Evolutionary conservation across 1,284 basidiomycete genomes (phyloP).

Genomic region (Leccinum insigne): DNA sequence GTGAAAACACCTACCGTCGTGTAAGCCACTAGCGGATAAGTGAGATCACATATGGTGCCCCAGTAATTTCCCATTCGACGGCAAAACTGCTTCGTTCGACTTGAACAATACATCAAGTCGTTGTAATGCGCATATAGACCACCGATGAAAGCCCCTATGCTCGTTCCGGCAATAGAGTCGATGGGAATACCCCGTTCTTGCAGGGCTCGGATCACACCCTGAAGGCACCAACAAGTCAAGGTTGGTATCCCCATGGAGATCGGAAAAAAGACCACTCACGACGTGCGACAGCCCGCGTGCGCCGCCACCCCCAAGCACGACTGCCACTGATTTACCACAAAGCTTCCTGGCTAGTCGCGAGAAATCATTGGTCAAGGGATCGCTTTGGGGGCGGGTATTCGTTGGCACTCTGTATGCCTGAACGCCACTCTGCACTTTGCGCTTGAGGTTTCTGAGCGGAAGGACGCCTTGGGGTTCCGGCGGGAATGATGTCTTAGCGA

Average conservation of each 20-base stretch:
- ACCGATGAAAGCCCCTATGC: conserved; percentile 94
- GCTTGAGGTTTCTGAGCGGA: conserved; percentile 89
- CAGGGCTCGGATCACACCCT: conserved; percentile 90
- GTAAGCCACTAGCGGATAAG: conserved; percentile 97
- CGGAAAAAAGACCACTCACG: conserved; percentile 43
- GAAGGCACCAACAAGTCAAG: conserved; percentile 6
- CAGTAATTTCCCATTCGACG: conserved; percentile 94
- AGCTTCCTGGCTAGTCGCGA: conserved; percentile 89
- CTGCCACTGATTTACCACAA: conserved; percentile 91
- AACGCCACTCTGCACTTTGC: conserved; percentile 88
- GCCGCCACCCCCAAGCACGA: conserved; percentile 96
- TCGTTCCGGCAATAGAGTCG: conserved; percentile 88
- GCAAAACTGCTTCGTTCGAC: conserved; percentile 90
- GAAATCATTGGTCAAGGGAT: conserved; percentile 90
- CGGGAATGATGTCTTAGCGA: conserved; percentile 56
- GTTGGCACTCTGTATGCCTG: conserved; percentile 80
- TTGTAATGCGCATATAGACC: conserved; percentile 95
- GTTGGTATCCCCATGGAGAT: conserved; percentile 16
- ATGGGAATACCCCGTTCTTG: conserved; percentile 94
- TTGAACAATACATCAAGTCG: conserved; percentile 85
- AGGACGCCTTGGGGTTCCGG: conserved; percentile 90
- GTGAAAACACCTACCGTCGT: conserved; percentile 73
- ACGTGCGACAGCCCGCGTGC: conserved; percentile 95
- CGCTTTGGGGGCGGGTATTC: conserved; percentile 71
- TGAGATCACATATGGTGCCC: conserved; percentile 94